Conservation (phyloP, 768 basidiomycete genomes). For the Lactarius hengduanensis region DNA sequence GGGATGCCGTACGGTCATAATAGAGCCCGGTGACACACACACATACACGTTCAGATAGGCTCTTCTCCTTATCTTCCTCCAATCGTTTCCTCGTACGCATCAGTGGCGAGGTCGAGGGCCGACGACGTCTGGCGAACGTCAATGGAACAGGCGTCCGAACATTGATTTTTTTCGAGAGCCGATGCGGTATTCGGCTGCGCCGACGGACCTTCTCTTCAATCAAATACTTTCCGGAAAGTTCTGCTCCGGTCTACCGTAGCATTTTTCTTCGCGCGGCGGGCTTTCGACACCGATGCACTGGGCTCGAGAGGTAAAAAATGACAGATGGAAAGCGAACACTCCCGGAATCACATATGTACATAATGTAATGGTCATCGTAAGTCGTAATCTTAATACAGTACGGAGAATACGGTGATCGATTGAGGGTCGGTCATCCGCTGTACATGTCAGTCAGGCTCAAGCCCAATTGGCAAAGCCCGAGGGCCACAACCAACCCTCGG, state of each 20-base stretch:
- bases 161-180: constrained; percentile 6
- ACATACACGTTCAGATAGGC: background rate
- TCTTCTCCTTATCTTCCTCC: background rate
- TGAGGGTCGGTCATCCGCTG: background rate
- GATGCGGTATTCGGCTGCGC: constrained; percentile 22
- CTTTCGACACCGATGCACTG: constrained; percentile 6
- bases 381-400: background rate
- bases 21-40: background rate
- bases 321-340: background rate
- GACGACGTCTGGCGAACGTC: constrained; percentile 12
- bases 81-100: background rate
- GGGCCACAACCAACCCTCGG: background rate
- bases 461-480: background rate
- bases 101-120: constrained; percentile 7
- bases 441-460: background rate
- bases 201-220: constrained; percentile 5
- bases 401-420: too few relatives aligned
- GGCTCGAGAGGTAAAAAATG: background rate
- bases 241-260: background rate
- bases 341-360: background rate
- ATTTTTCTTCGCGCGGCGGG: constrained; percentile 14
- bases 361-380: background rate
- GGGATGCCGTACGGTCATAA: background rate
- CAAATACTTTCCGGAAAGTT: background rate
- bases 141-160: constrained; percentile 7